Evolutionary conservation across 345 rosid genomes (phyloP), one percentile per base, ranked within the genome.

Genomic region (Fremontodendron californicum): DNA sequence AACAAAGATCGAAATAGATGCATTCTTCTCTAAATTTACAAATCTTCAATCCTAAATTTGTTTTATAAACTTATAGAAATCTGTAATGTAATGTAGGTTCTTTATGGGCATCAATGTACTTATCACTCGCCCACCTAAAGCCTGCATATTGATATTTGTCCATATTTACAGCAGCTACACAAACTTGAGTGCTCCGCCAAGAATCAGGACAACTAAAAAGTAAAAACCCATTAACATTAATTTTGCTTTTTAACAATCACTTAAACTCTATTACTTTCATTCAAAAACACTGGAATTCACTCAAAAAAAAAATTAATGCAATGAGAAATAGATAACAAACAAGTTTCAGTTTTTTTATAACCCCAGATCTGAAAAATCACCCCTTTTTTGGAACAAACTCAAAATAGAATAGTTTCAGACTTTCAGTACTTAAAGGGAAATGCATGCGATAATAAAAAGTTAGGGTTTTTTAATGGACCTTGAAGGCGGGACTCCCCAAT

Each of bases 151-250:
- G 33, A 75, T 75, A 23, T 75, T 6, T 46, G 78, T 75, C 78
- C 78, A 48, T 48, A 19, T 75, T 75, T 75, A 75, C 71, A 75
- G 71, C 78, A 75, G 78, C 49, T 16, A 27, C 74, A 52, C 63
- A 35, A 11, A 21, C 72, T 76, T 39, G 10, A 76, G 35, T 40
- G 63, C 5, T 52, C 72, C 40, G 43, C 73, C 48, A 64, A 49
- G 63, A 76, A 76, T 76, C 25, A 52, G 73, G 73, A 65, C 79
- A 75, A 54, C 35, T 73, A 54, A 40, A 55, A 73, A 23, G n/a
- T n/a, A n/a, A n/a, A n/a, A n/a, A n/a, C 9, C 19, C 49, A 40
- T 9, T 18, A 66, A 0, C 19, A 40, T 39, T 11, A 3, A 35
- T 3, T 9, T 29, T 0, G 18, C 49, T 1, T 23, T 11, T 6